Evolutionary conservation across 495 filamentous ascomycete genomes (phyloP), one percentile per base, ranked within the genome.

Genomic region (Talaromyces liani): DNA sequence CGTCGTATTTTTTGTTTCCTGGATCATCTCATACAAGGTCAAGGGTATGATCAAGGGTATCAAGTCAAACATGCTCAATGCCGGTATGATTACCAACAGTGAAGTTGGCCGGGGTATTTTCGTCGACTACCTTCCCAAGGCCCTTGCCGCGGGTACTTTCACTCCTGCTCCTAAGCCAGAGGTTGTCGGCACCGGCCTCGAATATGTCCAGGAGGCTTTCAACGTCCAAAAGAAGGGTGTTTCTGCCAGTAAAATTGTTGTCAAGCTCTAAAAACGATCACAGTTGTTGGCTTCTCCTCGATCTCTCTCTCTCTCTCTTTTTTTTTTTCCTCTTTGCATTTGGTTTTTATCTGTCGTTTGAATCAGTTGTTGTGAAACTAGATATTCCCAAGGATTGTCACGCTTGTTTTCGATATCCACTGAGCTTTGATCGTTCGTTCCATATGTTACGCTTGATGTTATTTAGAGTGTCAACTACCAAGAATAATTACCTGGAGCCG

Each of bases 211-310:
- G 22, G 24, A 63, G 22, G 61, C 25, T 33, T 41, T 63, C n/a
- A 25, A 63, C 27, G 27, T 47, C 16, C 61, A 56, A 16, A 63
- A 55, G 41, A 63, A 53, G n/a, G 77, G 75, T 8, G 61, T 63
- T n/a, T 63, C 61, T 36, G 61, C 61, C 2, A 31, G 45, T 10
- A 63, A 63, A 39, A 56, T 56, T 12, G 61, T 63, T 55, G 61
- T 63, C 14, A 63, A 62, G 49, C 29, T 64, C 0, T 60, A 60
- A 60, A 51, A 29, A 16, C 51, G 6, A 0, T 18, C 45, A 20
- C 20, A 20, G 18, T 5, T 14, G 22, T 12, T 24, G n/a, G 9
- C 6, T 24, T 20, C 22, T 55, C 12, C 51, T 55, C 8, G 24
- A 20, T 29, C 5, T 1, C 24, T 55, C 22, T 29, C 1, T 16